Conservation (phyloP, 257 asterid species). For the Ligustrum vulgare region DNA sequence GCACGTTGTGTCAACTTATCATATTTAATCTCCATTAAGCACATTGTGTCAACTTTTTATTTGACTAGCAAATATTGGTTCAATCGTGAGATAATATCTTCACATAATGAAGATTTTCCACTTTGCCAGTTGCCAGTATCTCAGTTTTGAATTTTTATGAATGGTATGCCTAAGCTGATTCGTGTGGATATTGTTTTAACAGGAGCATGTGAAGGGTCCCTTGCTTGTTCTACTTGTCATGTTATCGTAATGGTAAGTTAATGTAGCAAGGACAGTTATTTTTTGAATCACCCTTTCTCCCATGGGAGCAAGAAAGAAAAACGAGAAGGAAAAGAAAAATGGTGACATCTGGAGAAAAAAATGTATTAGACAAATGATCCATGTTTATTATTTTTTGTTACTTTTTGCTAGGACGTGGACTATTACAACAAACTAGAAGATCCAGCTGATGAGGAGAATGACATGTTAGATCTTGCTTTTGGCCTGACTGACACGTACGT, state of each 20-base stretch:
- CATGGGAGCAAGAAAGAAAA: neutral
- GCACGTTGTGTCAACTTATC: neutral
- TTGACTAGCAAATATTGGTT: neutral
- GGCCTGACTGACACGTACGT: conserved; percentile 87
- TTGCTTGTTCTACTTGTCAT: conserved; percentile 98
- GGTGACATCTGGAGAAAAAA: neutral
- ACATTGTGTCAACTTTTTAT: neutral
- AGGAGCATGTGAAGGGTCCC: conserved; percentile 99
- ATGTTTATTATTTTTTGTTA: conserved; percentile 10
- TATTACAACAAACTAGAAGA: conserved; percentile 85
- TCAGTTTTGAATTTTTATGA: neutral
- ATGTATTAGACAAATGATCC: neutral
- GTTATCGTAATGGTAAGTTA: conserved; percentile 80
- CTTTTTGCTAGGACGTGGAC: conserved; percentile 57
- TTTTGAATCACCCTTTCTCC: neutral
- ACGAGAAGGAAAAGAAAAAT: neutral
- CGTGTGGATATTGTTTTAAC: conserved; percentile 27
- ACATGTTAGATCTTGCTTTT: conserved; percentile 95
- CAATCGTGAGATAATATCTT: too few relatives aligned
- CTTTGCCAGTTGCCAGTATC: too few relatives aligned
- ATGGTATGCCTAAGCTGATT: conserved; percentile 4
- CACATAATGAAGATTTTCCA: too few relatives aligned
- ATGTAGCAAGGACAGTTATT: neutral
- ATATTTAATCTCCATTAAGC: neutral
- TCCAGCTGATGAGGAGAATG: conserved; percentile 92